These are phyloP conservation scores for Bruguiera gymnorhiza DNA, from an alignment of 345 rosid genomes.

Conservation along the genomic window DNA sequence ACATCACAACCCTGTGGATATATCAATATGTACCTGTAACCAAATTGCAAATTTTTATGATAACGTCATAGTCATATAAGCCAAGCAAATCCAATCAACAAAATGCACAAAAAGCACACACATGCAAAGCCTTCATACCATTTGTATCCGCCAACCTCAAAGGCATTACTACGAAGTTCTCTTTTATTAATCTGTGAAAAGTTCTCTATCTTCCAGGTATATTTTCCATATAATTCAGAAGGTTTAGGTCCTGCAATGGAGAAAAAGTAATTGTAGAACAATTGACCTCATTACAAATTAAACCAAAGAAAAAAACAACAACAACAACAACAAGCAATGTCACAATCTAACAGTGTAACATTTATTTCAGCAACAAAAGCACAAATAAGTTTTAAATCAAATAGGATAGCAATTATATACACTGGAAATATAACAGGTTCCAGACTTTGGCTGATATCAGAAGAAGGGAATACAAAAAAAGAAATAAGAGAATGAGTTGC, in stretches of 20 bases:
- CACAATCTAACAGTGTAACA: not conserved
- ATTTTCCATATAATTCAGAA: constrained; percentile 63
- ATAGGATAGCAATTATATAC: not conserved
- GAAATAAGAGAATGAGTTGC: too few species aligned
- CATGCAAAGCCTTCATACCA: constrained; percentile 49
- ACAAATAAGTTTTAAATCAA: not conserved
- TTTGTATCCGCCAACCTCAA: constrained; percentile 90
- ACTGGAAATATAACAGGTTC: not conserved
- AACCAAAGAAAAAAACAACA: not conserved
- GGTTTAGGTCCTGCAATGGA: constrained; percentile 62
- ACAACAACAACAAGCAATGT: not conserved
- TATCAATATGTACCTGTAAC: constrained; percentile 77
- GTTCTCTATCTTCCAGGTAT: constrained; percentile 89
- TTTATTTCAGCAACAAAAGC: not conserved
- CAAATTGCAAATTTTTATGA: not conserved
- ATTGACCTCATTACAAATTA: constrained; percentile 1
- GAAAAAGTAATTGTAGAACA: constrained; percentile 19
- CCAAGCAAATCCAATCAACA: not conserved
- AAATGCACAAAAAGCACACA: constrained; percentile 9
- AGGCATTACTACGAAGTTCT: constrained; percentile 70
- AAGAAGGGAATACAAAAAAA: too few species aligned
- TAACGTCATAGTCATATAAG: not conserved
- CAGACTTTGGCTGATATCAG: not conserved
- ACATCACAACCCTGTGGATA: constrained; percentile 94
- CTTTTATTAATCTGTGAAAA: constrained; percentile 80